Conservation (phyloP, 306 rosid genomes). For the Prosopis cineraria region DNA sequence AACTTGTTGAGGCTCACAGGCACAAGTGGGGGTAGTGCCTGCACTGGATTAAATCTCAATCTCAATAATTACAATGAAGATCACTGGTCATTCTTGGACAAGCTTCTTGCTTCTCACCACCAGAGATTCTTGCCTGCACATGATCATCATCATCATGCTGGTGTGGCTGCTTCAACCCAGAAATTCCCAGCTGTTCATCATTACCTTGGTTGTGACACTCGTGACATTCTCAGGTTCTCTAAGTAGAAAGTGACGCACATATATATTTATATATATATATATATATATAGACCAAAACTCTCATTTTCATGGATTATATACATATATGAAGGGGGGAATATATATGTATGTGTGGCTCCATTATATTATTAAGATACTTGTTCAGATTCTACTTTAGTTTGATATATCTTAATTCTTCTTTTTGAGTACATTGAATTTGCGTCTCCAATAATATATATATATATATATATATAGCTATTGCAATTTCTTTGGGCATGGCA, state of each 20-base stretch:
- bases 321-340: neutral
- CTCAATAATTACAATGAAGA: conserved; percentile 28
- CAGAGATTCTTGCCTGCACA: conserved; percentile 17
- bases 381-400: neutral
- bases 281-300: neutral
- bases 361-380: neutral
- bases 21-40: neutral
- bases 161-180: conserved; percentile 56
- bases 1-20: conserved; percentile 64
- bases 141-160: conserved; percentile 20
- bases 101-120: conserved; percentile 58
- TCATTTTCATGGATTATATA: neutral
- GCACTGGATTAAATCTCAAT: conserved; percentile 10
- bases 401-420: neutral
- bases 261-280: too few species aligned
- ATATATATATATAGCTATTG: too few species aligned
- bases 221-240: conserved; percentile 67
- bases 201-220: conserved; percentile 58
- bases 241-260: neutral
- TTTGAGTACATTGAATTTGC: neutral
- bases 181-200: conserved; percentile 75
- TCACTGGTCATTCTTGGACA: conserved; percentile 92
- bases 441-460: neutral
- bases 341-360: neutral
- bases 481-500: neutral